A percentile compares a stretch with the other conserved stretches of the same genome.
These are phyloP conservation scores for Amniculicola lignicola DNA, from an alignment of 495 filamentous ascomycete species.

Conservation along the genomic window DNA sequence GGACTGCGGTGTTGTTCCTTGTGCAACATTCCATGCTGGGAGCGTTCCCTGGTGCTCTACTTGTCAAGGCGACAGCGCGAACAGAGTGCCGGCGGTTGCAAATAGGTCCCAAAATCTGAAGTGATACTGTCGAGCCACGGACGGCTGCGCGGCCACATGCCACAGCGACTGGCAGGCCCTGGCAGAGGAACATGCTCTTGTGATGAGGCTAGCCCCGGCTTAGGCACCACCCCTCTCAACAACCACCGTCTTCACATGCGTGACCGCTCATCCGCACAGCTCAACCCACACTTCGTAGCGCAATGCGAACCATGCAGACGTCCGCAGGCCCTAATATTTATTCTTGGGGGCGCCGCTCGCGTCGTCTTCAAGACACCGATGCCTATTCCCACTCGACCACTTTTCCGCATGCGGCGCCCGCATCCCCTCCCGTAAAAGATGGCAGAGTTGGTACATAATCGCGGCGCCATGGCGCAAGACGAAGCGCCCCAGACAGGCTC, in stretches of 20 bases:
- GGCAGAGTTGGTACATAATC: not conserved
- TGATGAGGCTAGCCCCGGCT: too few species aligned
- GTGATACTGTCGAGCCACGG: too few species aligned
- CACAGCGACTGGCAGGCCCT: not conserved
- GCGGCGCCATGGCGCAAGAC: not conserved
- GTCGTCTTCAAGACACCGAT: not conserved
- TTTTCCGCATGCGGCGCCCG: not conserved
- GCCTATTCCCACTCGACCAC: not conserved
- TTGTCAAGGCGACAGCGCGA: too few species aligned
- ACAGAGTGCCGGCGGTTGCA: too few species aligned
- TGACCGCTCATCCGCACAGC: not conserved
- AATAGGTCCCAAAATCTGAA: too few species aligned
- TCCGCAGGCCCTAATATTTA: not conserved
- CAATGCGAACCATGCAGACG: constrained; percentile 1
- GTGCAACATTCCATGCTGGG: too few species aligned
- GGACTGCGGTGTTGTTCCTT: not conserved
- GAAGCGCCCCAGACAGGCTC: not conserved
- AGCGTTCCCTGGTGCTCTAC: too few species aligned
- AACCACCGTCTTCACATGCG: constrained; percentile 17
- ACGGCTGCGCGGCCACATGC: not conserved
- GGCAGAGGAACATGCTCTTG: too few species aligned
- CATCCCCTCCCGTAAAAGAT: not conserved
- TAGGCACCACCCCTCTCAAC: constrained; percentile 1
- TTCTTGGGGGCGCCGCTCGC: not conserved
- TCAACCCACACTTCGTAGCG: not conserved